Evolutionary conservation across 306 rosid genomes (phyloP).

Genomic region (Trifolium repens): DNA sequence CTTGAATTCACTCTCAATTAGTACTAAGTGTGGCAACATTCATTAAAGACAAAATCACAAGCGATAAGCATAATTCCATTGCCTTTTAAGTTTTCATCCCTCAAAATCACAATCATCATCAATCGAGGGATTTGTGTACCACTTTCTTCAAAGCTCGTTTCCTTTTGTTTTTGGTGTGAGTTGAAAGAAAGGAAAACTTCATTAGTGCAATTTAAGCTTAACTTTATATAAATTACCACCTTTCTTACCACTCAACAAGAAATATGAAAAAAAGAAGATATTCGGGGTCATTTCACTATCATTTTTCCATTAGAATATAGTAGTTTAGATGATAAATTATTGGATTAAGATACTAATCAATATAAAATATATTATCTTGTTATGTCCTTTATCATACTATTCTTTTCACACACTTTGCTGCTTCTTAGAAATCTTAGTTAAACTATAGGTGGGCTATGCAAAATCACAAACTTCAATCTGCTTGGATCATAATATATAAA

Average conservation of each 20-base stretch:
- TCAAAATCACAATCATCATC: conserved; percentile 22
- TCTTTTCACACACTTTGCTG: conserved; percentile 33
- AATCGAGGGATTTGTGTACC: conserved; percentile 19
- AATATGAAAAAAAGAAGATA: conserved; percentile 19
- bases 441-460: conserved; percentile 34
- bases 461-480: conserved; percentile 30
- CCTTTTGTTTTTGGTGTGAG: conserved; percentile 37
- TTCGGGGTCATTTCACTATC: conserved; percentile 30
- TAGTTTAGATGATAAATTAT: conserved; percentile 21
- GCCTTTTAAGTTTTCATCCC: neutral
- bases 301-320: conserved; percentile 24
- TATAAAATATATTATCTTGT: conserved; percentile 39
- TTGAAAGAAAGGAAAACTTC: conserved; percentile 39
- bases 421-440: conserved; percentile 37
- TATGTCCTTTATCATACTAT: conserved; percentile 32
- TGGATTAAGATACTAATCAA: conserved; percentile 43
- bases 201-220: conserved; percentile 27
- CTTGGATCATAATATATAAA: conserved; percentile 27
- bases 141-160: conserved; percentile 32
- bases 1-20: no score
- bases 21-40: neutral
- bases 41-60: conserved; percentile 25
- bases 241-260: conserved; percentile 26
- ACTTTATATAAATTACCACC: conserved; percentile 28
- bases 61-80: conserved; percentile 8